Evolutionary conservation across 2,329 filamentous ascomycete species (phyloP).

Genomic region (Berkeleyomyces basicola): DNA sequence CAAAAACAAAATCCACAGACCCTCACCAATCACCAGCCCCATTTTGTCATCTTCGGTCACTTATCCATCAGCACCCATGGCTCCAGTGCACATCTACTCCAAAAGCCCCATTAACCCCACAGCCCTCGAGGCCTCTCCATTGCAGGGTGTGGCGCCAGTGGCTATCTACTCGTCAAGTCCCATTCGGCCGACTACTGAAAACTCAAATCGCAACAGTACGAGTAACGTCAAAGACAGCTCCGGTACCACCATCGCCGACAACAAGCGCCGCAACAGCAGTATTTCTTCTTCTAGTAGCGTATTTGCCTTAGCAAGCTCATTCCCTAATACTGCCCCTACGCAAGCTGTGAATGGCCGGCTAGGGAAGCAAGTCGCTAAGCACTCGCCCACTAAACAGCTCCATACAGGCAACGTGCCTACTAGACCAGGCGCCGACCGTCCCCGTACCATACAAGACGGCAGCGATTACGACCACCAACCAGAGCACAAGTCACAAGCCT

Average conservation of each 20-base stretch:
- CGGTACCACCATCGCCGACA: neutral
- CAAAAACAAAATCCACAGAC: too few relatives aligned
- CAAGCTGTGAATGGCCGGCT: neutral
- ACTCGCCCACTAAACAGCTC: neutral
- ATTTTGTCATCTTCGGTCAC: neutral
- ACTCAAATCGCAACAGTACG: neutral
- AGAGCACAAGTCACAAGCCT: neutral
- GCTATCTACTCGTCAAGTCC: constrained; percentile 20
- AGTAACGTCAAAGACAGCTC: neutral
- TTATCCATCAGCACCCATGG: constrained; percentile 28
- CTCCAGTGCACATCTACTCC: constrained; percentile 43
- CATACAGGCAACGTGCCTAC: neutral
- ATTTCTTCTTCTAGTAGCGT: neutral
- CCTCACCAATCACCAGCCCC: neutral
- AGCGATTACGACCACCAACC: neutral
- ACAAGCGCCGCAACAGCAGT: neutral
- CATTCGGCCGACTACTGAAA: constrained; percentile 19
- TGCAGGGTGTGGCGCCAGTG: neutral
- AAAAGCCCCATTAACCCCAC: constrained; percentile 39
- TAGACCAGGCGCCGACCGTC: neutral
- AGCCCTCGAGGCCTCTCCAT: neutral
- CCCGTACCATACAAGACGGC: neutral
- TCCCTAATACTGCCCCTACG: neutral
- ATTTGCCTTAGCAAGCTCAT: neutral
- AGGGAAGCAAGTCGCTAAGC: neutral